phyloP scores from a whole-genome alignment of 1,284 basidiomycete species.

The Pterulicium gracile region DNA sequence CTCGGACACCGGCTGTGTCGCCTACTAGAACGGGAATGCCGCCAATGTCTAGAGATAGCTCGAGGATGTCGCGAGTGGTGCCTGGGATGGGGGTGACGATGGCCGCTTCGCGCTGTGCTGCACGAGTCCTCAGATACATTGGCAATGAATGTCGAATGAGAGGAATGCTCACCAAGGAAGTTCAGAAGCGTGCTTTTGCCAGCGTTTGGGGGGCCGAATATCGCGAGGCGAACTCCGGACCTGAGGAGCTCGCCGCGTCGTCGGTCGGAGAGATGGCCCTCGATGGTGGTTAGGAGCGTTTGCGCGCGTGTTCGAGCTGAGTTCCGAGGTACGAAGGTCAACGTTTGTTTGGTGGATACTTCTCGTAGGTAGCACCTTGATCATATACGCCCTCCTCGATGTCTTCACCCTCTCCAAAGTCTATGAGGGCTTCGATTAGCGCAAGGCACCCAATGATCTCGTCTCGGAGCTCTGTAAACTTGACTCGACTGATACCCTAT shows the following conservation, averaged over 20 bases:
- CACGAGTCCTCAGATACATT: background rate
- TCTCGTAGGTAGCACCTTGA: constrained; percentile 30
- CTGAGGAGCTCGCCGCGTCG: constrained; percentile 74
- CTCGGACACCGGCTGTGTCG: constrained; percentile 80
- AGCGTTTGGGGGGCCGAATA: constrained; percentile 86
- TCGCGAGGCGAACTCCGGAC: constrained; percentile 71
- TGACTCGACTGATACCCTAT: constrained; percentile 48
- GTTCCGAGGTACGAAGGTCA: background rate
- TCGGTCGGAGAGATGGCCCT: constrained; percentile 50
- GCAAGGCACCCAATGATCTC: constrained; percentile 65
- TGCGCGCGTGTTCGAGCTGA: constrained; percentile 38
- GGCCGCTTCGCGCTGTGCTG: constrained; percentile 78
- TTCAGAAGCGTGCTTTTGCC: constrained; percentile 84
- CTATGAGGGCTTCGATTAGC: constrained; percentile 78
- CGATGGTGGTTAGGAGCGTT: constrained; percentile 38
- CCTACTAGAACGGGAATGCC: constrained; percentile 72
- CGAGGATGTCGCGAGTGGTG: constrained; percentile 80
- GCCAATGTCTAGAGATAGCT: constrained; percentile 76
- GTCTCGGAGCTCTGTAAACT: constrained; percentile 52
- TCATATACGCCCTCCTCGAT: constrained; percentile 69
- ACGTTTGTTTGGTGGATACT: constrained; percentile 6
- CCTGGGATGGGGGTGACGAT: constrained; percentile 82
- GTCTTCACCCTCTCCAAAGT: constrained; percentile 85
- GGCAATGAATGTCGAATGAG: background rate
- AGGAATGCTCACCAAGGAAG: constrained; percentile 48